Base-by-base conservation (phyloP, 1,284 basidiomycete species). In the Pseudozyma sp. region DNA sequence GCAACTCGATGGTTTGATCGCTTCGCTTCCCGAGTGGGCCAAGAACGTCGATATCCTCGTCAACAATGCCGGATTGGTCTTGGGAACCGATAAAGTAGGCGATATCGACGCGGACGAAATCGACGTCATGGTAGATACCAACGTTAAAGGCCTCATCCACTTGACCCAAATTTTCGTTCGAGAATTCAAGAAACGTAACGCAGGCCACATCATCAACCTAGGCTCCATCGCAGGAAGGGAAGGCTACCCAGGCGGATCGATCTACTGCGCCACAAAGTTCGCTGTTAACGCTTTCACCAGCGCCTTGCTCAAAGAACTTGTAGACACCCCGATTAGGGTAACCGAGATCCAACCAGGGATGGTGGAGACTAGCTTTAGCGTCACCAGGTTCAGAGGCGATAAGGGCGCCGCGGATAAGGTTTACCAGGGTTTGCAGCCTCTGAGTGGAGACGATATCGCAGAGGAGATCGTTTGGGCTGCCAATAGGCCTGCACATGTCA, bases 401-500 rank as follows among this genome's bases (percentile, higher is more conserved):
- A 58, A 78, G 70, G 16, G 42, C 4, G 65, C 74, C 1, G 79
- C 79, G 5, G 79, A 75, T 45, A 73, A 82, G 59, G 83, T 83
- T 25, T 85, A 85, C 62, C 62, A 76, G 48, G 83, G 83, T 12
- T 63, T 85, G 9, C 70, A 80, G 52, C 80, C 83, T 13, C 60
- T 85, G 47, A 79, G 67, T 11, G 67, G 58, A 39, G 75, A 85
- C 3, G 84, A 85, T 56, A 81, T 84, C 43, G 96, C 96, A 1
- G 95, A 99, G 86, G 94, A 99, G 86, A 96, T 99, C 80, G 94
- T 97, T 12, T 99, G 94, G 94, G 91, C 91, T 18, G 94, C 95
- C 18, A 89, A 91, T 13, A 91, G 95, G 45, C 81, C 83, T 35
- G 43, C 78, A 12, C 83, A 85, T 56, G 84, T 85, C 51, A 83